A percentile compares a stretch with the other conserved stretches of the same genome.
Evolutionary conservation across 176 grass and related monocot genomes (phyloP).

Genomic region (Hordeum vulgare): DNA sequence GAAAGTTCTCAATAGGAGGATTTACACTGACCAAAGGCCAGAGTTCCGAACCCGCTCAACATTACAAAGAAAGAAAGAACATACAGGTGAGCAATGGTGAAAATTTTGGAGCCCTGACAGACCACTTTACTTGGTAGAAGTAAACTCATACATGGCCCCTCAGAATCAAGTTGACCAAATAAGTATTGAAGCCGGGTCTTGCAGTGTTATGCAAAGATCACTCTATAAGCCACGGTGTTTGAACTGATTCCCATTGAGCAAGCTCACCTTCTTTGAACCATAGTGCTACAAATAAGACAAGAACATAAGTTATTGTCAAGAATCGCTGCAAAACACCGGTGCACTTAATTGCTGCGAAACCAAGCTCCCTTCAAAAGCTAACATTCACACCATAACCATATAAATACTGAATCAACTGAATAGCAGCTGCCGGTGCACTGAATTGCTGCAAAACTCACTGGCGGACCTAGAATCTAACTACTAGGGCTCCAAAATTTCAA

Average conservation of each 20-base stretch:
- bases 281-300: slow-evolving; percentile 38
- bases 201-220: slow-evolving; percentile 9
- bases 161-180: neutral
- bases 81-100: neutral
- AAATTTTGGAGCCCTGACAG: neutral
- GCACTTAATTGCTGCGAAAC: neutral
- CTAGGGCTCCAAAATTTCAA: too few relatives aligned
- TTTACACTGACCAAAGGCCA: neutral
- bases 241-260: slow-evolving; percentile 66
- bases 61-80: neutral
- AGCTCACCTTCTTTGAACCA: slow-evolving; percentile 88
- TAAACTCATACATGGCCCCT: neutral
- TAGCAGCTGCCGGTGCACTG: neutral
- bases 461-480: too few relatives aligned
- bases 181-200: neutral
- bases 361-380: neutral
- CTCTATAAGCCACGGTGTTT: slow-evolving; percentile 75
- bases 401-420: neutral
- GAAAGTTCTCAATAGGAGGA: neutral
- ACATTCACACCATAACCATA: neutral
- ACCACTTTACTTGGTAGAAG: neutral
- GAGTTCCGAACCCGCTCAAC: neutral
- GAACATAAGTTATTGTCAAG: neutral
- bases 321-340: neutral
- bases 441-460: slow-evolving; percentile 37